Evolutionary conservation across 805 yeast genomes (phyloP), one percentile per base, ranked within the genome.

Genomic region (Suhomyces emberorum): DNA sequence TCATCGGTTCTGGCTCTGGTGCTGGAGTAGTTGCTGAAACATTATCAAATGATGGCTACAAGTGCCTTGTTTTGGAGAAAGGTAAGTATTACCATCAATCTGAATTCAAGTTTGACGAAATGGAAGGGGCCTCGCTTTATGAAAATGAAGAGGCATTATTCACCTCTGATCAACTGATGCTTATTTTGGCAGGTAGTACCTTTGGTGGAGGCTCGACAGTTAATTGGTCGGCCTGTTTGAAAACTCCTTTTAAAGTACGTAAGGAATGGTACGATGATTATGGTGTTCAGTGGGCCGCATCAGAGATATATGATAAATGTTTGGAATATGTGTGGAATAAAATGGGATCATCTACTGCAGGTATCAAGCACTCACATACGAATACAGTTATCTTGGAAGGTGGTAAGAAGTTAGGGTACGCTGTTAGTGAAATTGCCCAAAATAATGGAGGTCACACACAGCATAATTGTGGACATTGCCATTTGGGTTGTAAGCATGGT

Each of bases 131-230:
- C 3, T 53, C 52, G 6, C 49, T 70, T 31, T 74, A 61, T 46
- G 79, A 76, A 47, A 38, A 43, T 7, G 50, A 53, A 1, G 79
- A 77, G 2, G 33, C 49, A 2, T 4, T 74, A 3, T 34, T 61
- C n/a, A 45, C 70, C 7, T 35, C 26, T 6, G 66, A 64, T 42
- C 62, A 59, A 30, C 63, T 63, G 30, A 32, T 65, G 10, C 38
- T 59, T 8, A 42, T 72, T 3, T 48, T 74, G 30, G 77, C 80
- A 0, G 81, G 80, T 5, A 45, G 77, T 2, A 72, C 76, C 0
- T 70, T 76, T 37, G 81, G 81, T 5, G 81, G 81, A 10, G 81
- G 81, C 5, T 61, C 76, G 5, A 73, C 80, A 10, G 70, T 76
- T 28, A 76, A 76, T 55, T 76, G 81, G 81, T 67, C 74, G 9